A percentile compares a stretch with the other conserved stretches of the same genome.
Evolutionary conservation across 2,329 filamentous ascomycete genomes (phyloP).

Genomic region (Bimuria novae-zelandiae): DNA sequence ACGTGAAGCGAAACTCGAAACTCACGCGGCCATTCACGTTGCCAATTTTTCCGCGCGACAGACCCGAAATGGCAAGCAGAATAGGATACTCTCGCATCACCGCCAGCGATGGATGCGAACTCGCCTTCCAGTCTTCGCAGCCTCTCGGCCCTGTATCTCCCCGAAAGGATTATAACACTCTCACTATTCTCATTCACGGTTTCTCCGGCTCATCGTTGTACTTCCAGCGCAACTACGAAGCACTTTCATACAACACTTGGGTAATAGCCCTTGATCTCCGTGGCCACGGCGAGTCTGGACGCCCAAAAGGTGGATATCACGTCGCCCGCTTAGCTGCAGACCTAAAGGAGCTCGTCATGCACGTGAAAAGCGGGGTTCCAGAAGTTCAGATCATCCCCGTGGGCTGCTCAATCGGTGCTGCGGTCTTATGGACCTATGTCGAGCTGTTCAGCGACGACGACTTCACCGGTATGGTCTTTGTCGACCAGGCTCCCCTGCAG

Average conservation of each 20-base stretch:
- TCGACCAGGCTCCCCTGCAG: conserved; percentile 5
- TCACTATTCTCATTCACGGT: conserved; percentile 1
- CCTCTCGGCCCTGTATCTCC: not conserved
- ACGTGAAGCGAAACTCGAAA: too few relatives aligned
- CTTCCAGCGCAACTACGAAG: not conserved
- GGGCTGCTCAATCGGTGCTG: conserved; percentile 4
- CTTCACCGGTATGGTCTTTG: conserved; percentile 5
- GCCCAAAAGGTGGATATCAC: conserved; percentile 1
- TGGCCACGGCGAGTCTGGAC: conserved; percentile 4
- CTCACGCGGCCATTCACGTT: too few relatives aligned
- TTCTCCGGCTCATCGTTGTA: conserved; percentile 4
- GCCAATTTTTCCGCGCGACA: too few relatives aligned
- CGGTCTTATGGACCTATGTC: conserved; percentile 2
- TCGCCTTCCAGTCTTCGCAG: conserved; percentile 2
- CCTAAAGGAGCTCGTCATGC: not conserved
- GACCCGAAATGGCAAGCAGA: not conserved
- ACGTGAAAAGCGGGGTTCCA: not conserved
- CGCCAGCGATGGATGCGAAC: conserved; percentile 1
- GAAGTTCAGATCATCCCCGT: not conserved
- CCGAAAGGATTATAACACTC: not conserved
- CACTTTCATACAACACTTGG: not conserved
- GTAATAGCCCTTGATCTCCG: conserved; percentile 4
- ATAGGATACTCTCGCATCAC: not conserved
- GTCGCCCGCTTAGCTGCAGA: conserved; percentile 3
- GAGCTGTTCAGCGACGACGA: conserved; percentile 4